Percentiles rank a stretch among this genome's conserved stretches.
These are phyloP conservation scores for Melampsora allii-populina DNA, from an alignment of 1,284 basidiomycete species.

Conservation along the genomic window DNA sequence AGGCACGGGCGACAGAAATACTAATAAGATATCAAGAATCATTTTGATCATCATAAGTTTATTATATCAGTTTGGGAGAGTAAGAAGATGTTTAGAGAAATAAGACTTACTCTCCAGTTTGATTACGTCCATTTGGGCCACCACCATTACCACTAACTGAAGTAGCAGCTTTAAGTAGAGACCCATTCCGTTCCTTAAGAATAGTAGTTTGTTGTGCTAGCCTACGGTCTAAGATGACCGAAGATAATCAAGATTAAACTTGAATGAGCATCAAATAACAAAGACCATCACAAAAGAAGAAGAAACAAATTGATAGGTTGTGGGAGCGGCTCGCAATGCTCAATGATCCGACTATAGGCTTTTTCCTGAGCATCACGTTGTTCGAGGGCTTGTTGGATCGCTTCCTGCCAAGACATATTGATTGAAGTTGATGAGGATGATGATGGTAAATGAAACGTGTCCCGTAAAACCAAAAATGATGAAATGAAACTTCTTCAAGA, in stretches of 20 bases:
- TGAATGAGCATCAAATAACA: neutral
- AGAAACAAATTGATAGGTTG: conserved; percentile 41
- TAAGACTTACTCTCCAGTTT: neutral
- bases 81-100: neutral
- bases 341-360: conserved; percentile 30
- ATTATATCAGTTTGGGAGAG: neutral
- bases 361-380: conserved; percentile 39
- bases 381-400: conserved; percentile 29
- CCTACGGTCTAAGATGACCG: conserved; percentile 65
- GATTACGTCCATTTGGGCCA: neutral
- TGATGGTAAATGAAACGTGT: no score
- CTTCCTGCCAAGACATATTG: conserved; percentile 31
- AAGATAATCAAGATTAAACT: conserved; percentile 38
- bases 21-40: conserved; percentile 53
- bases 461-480: no score
- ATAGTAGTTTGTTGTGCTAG: conserved; percentile 83
- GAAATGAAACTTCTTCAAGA: no score
- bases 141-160: conserved; percentile 56
- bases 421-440: no score
- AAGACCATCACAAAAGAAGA: conserved; percentile 46
- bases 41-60: neutral
- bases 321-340: conserved; percentile 27
- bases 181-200: conserved; percentile 81
- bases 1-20: conserved; percentile 77
- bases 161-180: conserved; percentile 71